Conservation (phyloP, 179 eudicot species). For the Actinidia chinensis region DNA sequence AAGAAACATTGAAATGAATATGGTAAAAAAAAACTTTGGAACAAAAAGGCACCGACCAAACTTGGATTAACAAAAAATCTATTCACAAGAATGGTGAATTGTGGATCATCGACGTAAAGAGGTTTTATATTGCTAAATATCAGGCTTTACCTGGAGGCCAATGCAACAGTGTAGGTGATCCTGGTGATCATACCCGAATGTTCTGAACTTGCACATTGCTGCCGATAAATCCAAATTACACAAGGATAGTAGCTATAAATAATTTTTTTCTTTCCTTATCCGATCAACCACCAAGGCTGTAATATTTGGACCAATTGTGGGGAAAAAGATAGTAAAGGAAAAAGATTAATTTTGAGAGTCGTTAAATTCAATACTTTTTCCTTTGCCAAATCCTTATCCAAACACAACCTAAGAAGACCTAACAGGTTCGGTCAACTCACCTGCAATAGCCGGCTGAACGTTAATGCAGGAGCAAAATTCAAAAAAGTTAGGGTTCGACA, state of each 20-base stretch:
- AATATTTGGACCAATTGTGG: too few species aligned
- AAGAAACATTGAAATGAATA: not conserved
- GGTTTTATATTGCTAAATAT: too few species aligned
- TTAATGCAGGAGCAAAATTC: constrained; percentile 66
- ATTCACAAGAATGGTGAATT: not conserved
- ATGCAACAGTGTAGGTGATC: constrained; percentile 70
- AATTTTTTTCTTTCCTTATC: too few species aligned
- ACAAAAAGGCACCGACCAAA: not conserved
- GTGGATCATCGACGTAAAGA: not conserved
- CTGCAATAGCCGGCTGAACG: constrained; percentile 71
- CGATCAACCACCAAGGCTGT: too few species aligned
- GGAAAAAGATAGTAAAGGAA: too few species aligned
- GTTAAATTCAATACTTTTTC: too few species aligned
- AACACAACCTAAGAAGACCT: not conserved
- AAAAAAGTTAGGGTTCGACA: constrained; percentile 64
- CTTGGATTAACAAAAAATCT: not conserved
- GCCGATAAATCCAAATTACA: constrained; percentile 31
- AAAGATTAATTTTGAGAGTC: too few species aligned
- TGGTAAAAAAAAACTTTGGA: too few species aligned
- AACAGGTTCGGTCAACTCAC: constrained; percentile 25
- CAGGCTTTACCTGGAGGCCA: constrained; percentile 58
- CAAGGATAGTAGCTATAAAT: not conserved
- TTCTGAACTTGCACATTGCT: constrained; percentile 72
- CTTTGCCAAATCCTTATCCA: not conserved
- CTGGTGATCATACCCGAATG: constrained; percentile 58